Evolutionary conservation across 192 early-diverging fungal genomes (phyloP), one percentile per base, ranked within the genome.

Genomic region (Dissophora ornata): DNA sequence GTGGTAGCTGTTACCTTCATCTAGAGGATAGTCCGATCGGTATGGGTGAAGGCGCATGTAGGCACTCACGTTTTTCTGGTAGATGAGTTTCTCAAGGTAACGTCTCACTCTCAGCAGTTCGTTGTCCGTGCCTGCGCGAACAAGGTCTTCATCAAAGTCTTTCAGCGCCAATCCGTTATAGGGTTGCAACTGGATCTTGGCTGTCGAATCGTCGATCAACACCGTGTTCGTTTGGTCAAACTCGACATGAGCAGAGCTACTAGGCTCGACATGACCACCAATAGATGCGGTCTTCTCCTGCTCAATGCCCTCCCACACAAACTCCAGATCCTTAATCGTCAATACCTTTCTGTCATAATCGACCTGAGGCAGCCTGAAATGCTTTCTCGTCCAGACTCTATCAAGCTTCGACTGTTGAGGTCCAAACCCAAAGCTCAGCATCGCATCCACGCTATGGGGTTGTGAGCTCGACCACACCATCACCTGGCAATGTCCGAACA

Each of bases 401-500:
- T 83, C 68, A 21, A 93, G 79, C 1, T 67, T 54, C 1, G 67
- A 67, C 65, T 90, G 73, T 3, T 58, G 50, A 18, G 67, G 19
- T 11, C 65, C 73, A 44, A 77, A 77, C 1, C 64, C 63, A 41
- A 48, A 54, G 19, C 36, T 38, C 19, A 77, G 13, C 62, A 83
- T 41, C 15, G 56, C 32, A 2, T 79, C 52, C 1, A 93, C 87
- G 52, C 79, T 91, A 1, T 61, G 46, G 13, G 85, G 83, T 36
- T 85, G 85, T 0, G 92, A 89, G 10, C 89, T 89, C 42, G 87
- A 89, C 92, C 92, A 93, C 2, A 93, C 83, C 87, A 91, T 89
- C 18, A 93, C 91, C 6, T 71, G 67, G 82, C 90, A 93, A 54
- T 85, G 62, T 8, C 56, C 50, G 50, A 90, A 81, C 0, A 87